Conservation (phyloP, 805 yeast genomes). For the Barnettozyma sp. region DNA sequence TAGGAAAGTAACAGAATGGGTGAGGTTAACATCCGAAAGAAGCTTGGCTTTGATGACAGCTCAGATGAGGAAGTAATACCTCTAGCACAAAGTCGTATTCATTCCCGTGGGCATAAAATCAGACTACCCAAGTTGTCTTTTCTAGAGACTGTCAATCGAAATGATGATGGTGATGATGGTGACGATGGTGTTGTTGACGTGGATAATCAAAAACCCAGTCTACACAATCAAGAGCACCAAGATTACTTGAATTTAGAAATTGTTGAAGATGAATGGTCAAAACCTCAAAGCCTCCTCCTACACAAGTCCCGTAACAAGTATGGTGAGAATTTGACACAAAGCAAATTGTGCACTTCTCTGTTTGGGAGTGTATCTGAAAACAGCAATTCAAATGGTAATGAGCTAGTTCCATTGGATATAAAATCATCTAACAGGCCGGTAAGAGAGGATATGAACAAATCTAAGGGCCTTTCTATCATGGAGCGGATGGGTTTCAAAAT, state of each 20-base stretch:
- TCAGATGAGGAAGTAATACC: conserved; percentile 3
- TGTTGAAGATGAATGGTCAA: conserved; percentile 11
- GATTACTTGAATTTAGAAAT: conserved; percentile 27
- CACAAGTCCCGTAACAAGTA: no score
- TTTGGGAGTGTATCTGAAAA: conserved; percentile 13
- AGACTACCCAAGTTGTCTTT: conserved; percentile 13
- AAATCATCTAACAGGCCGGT: no score
- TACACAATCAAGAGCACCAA: conserved; percentile 16
- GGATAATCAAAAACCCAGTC: no score
- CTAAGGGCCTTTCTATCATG: conserved; percentile 47
- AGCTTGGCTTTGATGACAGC: conserved; percentile 19
- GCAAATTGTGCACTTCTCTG: conserved; percentile 15
- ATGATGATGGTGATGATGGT: conserved; percentile 4
- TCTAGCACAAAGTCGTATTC: background rate
- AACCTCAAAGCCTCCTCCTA: conserved; percentile 10
- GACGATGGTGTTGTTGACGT: no score
- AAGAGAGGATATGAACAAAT: no score
- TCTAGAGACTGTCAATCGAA: no score
- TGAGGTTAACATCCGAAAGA: conserved; percentile 14
- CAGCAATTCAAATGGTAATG: background rate
- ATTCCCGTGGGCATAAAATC: conserved; percentile 4
- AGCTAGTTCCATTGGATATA: no score
- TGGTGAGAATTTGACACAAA: conserved; percentile 7
- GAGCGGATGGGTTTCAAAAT: conserved; percentile 50
- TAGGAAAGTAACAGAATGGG: no score